A percentile compares a stretch with the other conserved stretches of the same genome.
Conservation (phyloP, 2,329 filamentous ascomycete genomes). For the Alternaria viburni region DNA sequence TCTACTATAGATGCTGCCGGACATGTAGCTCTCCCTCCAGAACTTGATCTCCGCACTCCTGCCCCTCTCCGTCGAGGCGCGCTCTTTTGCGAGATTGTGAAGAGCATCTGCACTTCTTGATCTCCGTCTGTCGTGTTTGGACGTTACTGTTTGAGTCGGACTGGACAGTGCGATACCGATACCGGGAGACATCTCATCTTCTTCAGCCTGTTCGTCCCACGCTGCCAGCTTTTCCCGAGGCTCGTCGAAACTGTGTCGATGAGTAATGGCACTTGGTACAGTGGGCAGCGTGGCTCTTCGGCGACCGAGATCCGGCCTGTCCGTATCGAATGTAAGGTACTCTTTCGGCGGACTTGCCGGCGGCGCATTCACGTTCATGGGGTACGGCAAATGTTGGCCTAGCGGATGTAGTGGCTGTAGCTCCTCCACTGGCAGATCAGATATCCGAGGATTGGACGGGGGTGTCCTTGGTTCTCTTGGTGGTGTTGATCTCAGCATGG, state of each 20-base stretch:
- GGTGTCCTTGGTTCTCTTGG: slow-evolving; percentile 26
- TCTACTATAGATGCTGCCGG: slow-evolving; percentile 43
- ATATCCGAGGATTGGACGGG: slow-evolving; percentile 37
- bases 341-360: slow-evolving; percentile 43
- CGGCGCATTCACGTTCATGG: slow-evolving; percentile 51
- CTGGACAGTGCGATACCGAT: slow-evolving; percentile 48
- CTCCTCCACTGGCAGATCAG: slow-evolving; percentile 42
- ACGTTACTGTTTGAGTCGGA: slow-evolving; percentile 23
- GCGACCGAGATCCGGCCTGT: slow-evolving; percentile 29
- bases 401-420: slow-evolving; percentile 43
- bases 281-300: slow-evolving; percentile 47
- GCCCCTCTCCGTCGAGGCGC: slow-evolving; percentile 31
- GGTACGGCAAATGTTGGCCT: slow-evolving; percentile 46
- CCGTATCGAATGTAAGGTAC: slow-evolving; percentile 42
- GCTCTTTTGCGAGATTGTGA: slow-evolving; percentile 37
- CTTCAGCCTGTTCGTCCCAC: slow-evolving; percentile 39
- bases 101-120: slow-evolving; percentile 49
- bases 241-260: slow-evolving; percentile 39
- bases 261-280: slow-evolving; percentile 28
- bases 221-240: slow-evolving; percentile 28
- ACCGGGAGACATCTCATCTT: slow-evolving; percentile 32
- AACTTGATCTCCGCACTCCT: slow-evolving; percentile 46
- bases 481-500: slow-evolving; percentile 31
- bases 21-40: slow-evolving; percentile 45
- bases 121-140: slow-evolving; percentile 37